Percentiles rank a stretch among this genome's conserved stretches.
These are phyloP conservation scores for Pilasporangium apinafurcum DNA, from an alignment of 352 stramenopile species.

Conservation along the genomic window DNA sequence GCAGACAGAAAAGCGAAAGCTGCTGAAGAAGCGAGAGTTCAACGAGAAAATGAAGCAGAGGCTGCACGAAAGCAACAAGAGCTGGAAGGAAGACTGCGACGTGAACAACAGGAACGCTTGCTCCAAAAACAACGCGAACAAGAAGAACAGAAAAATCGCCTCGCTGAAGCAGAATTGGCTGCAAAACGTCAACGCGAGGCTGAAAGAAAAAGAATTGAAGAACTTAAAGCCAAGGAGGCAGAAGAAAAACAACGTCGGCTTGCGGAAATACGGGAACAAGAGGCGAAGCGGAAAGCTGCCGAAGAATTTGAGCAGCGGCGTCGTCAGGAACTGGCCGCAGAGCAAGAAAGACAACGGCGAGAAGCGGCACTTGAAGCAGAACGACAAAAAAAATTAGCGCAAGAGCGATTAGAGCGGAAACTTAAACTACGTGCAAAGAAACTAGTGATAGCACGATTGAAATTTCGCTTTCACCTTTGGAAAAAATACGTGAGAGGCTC, in stretches of 20 bases:
- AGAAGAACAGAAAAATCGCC: constrained; percentile 9
- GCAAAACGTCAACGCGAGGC: constrained; percentile 4
- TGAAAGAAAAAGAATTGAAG: constrained; percentile 13
- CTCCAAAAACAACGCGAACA: constrained; percentile 4
- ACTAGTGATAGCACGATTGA: constrained; percentile 41
- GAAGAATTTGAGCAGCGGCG: constrained; percentile 34
- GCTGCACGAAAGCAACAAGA: constrained; percentile 4
- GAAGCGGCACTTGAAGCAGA: constrained; percentile 41
- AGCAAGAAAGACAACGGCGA: constrained; percentile 24
- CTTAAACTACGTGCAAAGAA: constrained; percentile 22
- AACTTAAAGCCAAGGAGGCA: constrained; percentile 16
- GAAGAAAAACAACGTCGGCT: constrained; percentile 28
- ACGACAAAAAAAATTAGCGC: constrained; percentile 36
- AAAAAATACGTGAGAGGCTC: constrained; percentile 53
- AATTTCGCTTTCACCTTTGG: constrained; percentile 56
- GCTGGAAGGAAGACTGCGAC: constrained; percentile 3
- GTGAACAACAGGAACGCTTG: constrained; percentile 5
- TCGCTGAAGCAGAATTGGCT: constrained; percentile 17
- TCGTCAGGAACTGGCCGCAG: constrained; percentile 33
- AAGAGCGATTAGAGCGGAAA: constrained; percentile 38
- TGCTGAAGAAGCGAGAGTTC: constrained; percentile 10
- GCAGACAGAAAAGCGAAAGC: constrained; percentile 13
- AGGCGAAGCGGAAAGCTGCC: constrained; percentile 22
- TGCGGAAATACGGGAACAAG: constrained; percentile 24
- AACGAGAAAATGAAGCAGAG: constrained; percentile 30